Evolutionary conservation across 148 eudicot species (phyloP), one percentile per base, ranked within the genome.

Genomic region (Drosera capensis): DNA sequence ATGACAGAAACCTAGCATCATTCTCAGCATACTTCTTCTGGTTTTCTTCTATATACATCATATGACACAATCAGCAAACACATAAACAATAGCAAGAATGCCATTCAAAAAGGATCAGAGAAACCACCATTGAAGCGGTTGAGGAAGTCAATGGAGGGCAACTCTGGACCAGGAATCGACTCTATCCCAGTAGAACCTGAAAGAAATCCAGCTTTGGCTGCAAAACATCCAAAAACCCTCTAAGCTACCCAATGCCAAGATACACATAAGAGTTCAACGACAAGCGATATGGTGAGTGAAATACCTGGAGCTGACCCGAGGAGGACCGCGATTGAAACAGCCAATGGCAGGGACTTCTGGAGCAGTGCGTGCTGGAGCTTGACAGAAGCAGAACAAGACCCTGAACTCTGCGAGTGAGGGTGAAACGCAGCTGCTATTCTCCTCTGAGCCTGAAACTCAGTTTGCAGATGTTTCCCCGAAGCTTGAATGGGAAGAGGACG

Each of bases 1-100:
- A 79, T 45, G 80, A 77, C 57, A 63, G 77, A 61, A 88, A 65
- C 72, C 85, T 80, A 52, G 82, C 90, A 65, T 88, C 96, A 58
- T 66, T 58, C 50, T 74, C 92, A 23, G 92, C 83, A 50, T 88
- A 88, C 68, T 45, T 77, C 58, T 88, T 88, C 60, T 80, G 92
- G 65, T 88, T 80, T 63, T 75, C 83, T 20, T 83, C 96, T 88
- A 71, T n/a, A n/a, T n/a, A n/a, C n/a, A n/a, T n/a, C n/a, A n/a
- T n/a, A n/a, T n/a, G n/a, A n/a, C n/a, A n/a, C n/a, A n/a, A n/a
- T n/a, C n/a, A n/a, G n/a, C n/a, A n/a, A n/a, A n/a, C n/a, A n/a
- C n/a, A n/a, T n/a, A n/a, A n/a, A n/a, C n/a, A n/a, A n/a, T n/a
- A n/a, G n/a, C n/a, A n/a, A n/a, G n/a, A n/a, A n/a, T n/a, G n/a